Percentiles rank a stretch among this genome's conserved stretches.
These are phyloP conservation scores for Crithidia brevicula DNA, from an alignment of 208 protist genomes.

Conservation along the genomic window DNA sequence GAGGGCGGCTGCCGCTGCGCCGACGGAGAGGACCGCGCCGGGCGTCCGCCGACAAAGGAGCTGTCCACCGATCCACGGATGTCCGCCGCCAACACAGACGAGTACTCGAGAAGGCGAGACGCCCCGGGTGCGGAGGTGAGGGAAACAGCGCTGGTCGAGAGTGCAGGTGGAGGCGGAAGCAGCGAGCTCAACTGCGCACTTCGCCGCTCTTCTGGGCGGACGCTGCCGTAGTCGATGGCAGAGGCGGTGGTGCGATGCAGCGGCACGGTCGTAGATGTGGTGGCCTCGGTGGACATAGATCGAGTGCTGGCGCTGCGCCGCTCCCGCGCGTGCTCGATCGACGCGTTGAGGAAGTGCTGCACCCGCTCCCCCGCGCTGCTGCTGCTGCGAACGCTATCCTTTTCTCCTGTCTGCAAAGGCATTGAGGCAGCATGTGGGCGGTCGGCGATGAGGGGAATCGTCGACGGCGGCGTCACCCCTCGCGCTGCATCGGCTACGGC, in stretches of 20 bases:
- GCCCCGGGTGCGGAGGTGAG: slow-evolving; percentile 9
- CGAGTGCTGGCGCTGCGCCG: slow-evolving; percentile 16
- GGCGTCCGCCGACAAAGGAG: neutral
- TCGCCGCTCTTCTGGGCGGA: neutral
- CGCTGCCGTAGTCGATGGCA: neutral
- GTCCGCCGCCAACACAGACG: slow-evolving; percentile 13
- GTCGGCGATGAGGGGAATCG: neutral
- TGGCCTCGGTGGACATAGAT: neutral
- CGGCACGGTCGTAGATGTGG: neutral
- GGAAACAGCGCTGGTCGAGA: neutral
- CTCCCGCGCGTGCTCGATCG: slow-evolving; percentile 17
- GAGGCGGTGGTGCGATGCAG: neutral
- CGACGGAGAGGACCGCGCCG: neutral
- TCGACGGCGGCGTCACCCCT: neutral
- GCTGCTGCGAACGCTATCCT: slow-evolving; percentile 1
- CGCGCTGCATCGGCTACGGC: neutral
- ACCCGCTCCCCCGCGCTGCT: slow-evolving; percentile 12
- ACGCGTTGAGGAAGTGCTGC: slow-evolving; percentile 18
- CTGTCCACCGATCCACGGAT: neutral
- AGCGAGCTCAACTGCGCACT: neutral
- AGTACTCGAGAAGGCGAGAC: slow-evolving; percentile 35
- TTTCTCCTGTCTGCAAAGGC: neutral
- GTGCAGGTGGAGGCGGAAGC: neutral
- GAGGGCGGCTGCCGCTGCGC: neutral
- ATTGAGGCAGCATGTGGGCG: neutral